Conservation (phyloP, 495 filamentous ascomycete species). For the Parmelia sp. region DNA sequence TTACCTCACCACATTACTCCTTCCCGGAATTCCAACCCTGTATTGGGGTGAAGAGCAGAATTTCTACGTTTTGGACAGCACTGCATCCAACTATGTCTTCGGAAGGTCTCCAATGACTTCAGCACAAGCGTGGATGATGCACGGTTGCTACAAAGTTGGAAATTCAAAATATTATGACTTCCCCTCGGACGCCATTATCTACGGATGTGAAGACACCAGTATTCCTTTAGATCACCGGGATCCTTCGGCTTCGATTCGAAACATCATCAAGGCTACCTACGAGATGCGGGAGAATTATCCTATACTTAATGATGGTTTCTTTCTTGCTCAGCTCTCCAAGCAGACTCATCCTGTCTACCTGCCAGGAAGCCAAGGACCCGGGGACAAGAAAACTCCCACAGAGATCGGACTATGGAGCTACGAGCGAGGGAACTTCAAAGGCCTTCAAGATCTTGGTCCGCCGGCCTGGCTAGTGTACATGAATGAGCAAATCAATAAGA, state of each 20-base stretch:
- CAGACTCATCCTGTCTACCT: slow-evolving; percentile 40
- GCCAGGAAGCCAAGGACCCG: slow-evolving; percentile 36
- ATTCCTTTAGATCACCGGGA: slow-evolving; percentile 49
- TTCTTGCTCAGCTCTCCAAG: slow-evolving; percentile 38
- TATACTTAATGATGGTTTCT: slow-evolving; percentile 44
- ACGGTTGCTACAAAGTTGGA: slow-evolving; percentile 46
- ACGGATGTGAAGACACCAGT: slow-evolving; percentile 43
- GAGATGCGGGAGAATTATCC: slow-evolving; percentile 43
- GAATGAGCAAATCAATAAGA: slow-evolving; percentile 41
- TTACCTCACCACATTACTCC: slow-evolving; percentile 41
- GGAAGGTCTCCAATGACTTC: slow-evolving; percentile 45
- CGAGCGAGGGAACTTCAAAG: slow-evolving; percentile 31
- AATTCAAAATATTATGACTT: slow-evolving; percentile 40
- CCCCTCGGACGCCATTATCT: slow-evolving; percentile 37
- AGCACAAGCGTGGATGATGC: slow-evolving; percentile 44
- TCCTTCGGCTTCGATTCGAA: slow-evolving; percentile 44
- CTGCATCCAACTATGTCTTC: slow-evolving; percentile 44
- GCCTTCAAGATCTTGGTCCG: slow-evolving; percentile 40
- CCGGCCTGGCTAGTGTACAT: slow-evolving; percentile 45
- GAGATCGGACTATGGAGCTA: slow-evolving; percentile 46
- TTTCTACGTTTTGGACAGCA: slow-evolving; percentile 45
- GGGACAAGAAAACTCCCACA: slow-evolving; percentile 29
- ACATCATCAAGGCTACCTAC: slow-evolving; percentile 44
- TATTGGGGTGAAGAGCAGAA: slow-evolving; percentile 49
- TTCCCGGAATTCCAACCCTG: slow-evolving; percentile 46